Conservation (phyloP, 257 asterid genomes). For the Ilex asprella region DNA sequence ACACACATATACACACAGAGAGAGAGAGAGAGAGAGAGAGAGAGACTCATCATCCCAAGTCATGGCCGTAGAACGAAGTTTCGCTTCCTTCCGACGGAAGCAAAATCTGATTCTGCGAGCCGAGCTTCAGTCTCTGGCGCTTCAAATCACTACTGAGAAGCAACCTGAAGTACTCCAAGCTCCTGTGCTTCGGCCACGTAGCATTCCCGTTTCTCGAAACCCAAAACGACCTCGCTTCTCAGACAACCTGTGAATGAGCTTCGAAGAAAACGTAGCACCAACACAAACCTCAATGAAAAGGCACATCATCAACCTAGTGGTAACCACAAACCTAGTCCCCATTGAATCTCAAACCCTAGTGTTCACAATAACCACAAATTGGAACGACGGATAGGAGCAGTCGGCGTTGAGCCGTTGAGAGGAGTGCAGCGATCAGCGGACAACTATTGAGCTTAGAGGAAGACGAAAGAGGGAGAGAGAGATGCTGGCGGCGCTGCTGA, state of each 20-base stretch:
- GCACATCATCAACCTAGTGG: slow-evolving; percentile 16
- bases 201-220: slow-evolving; percentile 22
- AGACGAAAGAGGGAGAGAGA: no score
- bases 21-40: no score
- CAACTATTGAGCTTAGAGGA: no score
- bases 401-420: no score
- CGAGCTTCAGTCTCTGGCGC: slow-evolving; percentile 62
- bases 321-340: background rate
- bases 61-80: slow-evolving; percentile 59
- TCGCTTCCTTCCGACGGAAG: slow-evolving; percentile 45
- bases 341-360: no score
- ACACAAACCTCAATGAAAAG: slow-evolving; percentile 19
- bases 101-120: slow-evolving; percentile 34
- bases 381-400: no score
- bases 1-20: background rate
- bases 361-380: no score
- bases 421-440: no score
- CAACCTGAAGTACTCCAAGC: slow-evolving; percentile 41
- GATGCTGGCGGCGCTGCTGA: no score
- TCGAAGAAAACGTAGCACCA: slow-evolving; percentile 35
- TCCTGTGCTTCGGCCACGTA: slow-evolving; percentile 43
- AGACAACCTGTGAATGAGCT: slow-evolving; percentile 53
- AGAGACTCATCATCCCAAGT: slow-evolving; percentile 68
- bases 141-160: slow-evolving; percentile 52
- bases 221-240: slow-evolving; percentile 44